Evolutionary conservation across 2,329 filamentous ascomycete genomes (phyloP), one percentile per base, ranked within the genome.

Genomic region (Aurifilum marmelostoma): DNA sequence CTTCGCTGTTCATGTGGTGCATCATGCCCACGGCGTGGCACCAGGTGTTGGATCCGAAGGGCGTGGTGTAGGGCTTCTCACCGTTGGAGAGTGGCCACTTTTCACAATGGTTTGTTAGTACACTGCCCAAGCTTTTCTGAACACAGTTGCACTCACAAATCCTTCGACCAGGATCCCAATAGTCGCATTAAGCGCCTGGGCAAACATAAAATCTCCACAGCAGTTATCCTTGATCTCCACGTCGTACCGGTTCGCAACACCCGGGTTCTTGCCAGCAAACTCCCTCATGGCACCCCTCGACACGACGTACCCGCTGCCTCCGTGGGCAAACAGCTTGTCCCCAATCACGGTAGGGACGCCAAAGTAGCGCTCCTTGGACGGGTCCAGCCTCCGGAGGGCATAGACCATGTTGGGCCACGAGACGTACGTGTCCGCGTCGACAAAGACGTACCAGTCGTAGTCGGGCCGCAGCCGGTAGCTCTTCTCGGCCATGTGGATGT

Each of bases 361-460:
- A 16, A 88, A 75, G 72, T 87, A 88, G 50, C 81, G 77, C 58
- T 79, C 78, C 66, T 83, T 78, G 2, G 70, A 73, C 1, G 82
- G 78, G 71, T 87, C 78, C 21, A 87, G 74, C 37, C 73, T 76
- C 54, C 76, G 73, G 58, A 88, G 76, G 82, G 84, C 88, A 50
- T 81, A 76, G 41, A 83, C 77, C 32, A 88, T 74, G 66, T 84
- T 87, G 18, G 82, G 78, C 83, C 85, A 86, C 54, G 86, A 77
- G 14, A 88, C 80, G 73, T 88, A 88, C 11, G 85, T 86, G 75
- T 88, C 87, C 63, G 85, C 84, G 66, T 89, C 87, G 71, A 88
- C 80, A 71, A 87, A 88, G 18, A 89, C 75, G 73, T 87, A 89
- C 87, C 87, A 89, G 72, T 88, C 84, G 68, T 83, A 83, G 68